Conservation (phyloP, 2,329 filamentous ascomycete genomes). For the Scleromitrula shiraiana region DNA sequence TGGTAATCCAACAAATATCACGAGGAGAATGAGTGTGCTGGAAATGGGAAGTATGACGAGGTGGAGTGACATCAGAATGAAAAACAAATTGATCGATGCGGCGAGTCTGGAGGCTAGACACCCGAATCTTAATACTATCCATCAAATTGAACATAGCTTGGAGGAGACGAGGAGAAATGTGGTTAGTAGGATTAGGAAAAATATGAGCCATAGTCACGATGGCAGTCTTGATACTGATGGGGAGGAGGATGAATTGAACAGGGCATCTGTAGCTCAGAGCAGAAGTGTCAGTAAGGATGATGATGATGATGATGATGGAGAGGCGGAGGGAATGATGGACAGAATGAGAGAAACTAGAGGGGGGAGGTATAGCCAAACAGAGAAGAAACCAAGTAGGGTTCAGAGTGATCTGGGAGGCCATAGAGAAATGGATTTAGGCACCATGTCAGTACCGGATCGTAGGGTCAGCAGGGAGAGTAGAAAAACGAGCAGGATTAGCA, state of each 20-base stretch:
- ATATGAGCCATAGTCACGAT: slow-evolving; percentile 16
- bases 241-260: background rate
- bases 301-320: background rate
- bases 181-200: slow-evolving; percentile 15
- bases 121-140: slow-evolving; percentile 24
- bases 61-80: slow-evolving; percentile 64
- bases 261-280: too few species aligned
- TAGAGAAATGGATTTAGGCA: slow-evolving; percentile 16
- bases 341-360: background rate
- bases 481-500: background rate
- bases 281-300: background rate
- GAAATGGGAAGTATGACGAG: slow-evolving; percentile 61
- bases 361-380: slow-evolving; percentile 10
- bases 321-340: background rate
- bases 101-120: slow-evolving; percentile 26
- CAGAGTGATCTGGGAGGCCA: slow-evolving; percentile 17
- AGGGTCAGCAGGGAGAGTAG: background rate
- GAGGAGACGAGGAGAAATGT: slow-evolving; percentile 20
- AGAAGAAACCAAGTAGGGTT: slow-evolving; percentile 14
- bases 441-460: too few species aligned
- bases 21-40: slow-evolving; percentile 61
- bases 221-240: slow-evolving; percentile 12
- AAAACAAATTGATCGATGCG: slow-evolving; percentile 49
- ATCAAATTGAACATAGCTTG: slow-evolving; percentile 17
- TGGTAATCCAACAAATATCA: slow-evolving; percentile 62